Evolutionary conservation across 1,139 yeast genomes (phyloP), one percentile per base, ranked within the genome.

Genomic region (Hyphopichia fennica): DNA sequence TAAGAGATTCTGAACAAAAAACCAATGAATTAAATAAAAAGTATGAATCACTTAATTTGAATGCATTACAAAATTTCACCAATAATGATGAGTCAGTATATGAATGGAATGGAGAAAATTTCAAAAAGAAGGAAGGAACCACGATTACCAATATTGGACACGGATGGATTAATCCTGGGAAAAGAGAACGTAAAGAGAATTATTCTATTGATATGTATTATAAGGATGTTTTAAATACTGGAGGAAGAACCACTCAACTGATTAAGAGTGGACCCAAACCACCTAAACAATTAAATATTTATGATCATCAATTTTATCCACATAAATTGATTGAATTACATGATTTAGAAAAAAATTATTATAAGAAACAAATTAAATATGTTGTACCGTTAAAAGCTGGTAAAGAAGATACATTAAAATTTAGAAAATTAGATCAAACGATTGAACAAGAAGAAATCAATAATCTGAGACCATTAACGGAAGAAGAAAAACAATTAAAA

Each of bases 81-180:
- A 74, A 82, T 46, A 74, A 82, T 46, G 78, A 80, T 37, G 79
- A 72, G 44, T 83, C 90, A 2, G 90, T 87, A 7, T 86, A 86
- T 60, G 93, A 86, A 62, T 86, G 95, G 95, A 84, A 86, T 60
- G 95, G 95, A 38, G 82, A 85, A 49, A 85, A 84, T 55, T 86
- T 85, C 66, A 84, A 84, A 61, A 85, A 84, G 69, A 75, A 74
- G 31, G 65, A 68, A 37, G 60, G 74, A 33, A 68, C 72, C 17
- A n/a, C 40, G 3, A 61, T 67, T 37, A 53, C 69, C 22, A 65
- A 62, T 44, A 63, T 73, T 43, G 77, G 75, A 18, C 78, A 72
- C 48, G 79, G 71, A 10, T 84, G 88, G 88, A 81, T 85, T 45
- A 81, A 84, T 47, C 90, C 91, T 2, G 78, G 87, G 1, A 85